These are phyloP conservation scores for Calcarisporium arbuscula DNA, from an alignment of 2,329 filamentous ascomycete genomes.

Conservation along the genomic window DNA sequence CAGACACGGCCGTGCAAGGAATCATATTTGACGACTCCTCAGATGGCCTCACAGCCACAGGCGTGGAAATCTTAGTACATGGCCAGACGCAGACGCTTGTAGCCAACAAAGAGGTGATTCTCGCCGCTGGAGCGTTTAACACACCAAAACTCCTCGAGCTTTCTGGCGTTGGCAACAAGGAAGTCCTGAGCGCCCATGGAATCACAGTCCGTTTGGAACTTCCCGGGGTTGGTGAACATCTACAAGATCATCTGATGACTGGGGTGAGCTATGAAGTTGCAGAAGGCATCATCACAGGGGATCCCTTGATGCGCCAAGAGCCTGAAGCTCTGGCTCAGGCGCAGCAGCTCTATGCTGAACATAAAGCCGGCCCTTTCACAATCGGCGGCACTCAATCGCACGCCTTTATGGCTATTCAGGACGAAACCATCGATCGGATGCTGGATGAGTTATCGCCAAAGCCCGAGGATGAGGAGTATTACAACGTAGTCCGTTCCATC, in stretches of 20 bases:
- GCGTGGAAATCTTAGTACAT: slow-evolving; percentile 13
- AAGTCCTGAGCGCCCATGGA: slow-evolving; percentile 24
- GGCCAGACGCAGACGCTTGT: slow-evolving; percentile 7
- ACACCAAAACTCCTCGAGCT: slow-evolving; percentile 37
- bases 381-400: slow-evolving; percentile 5
- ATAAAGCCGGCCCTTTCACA: slow-evolving; percentile 6
- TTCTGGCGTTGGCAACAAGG: slow-evolving; percentile 31
- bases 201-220: slow-evolving; percentile 26
- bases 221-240: slow-evolving; percentile 31
- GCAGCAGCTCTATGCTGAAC: slow-evolving; percentile 23
- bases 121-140: slow-evolving; percentile 35
- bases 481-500: slow-evolving; percentile 5
- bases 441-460: not conserved
- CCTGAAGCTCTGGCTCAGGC: slow-evolving; percentile 22
- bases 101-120: slow-evolving; percentile 35
- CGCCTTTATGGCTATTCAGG: slow-evolving; percentile 2
- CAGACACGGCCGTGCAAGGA: slow-evolving; percentile 25
- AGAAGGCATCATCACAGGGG: slow-evolving; percentile 15
- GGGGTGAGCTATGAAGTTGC: slow-evolving; percentile 10
- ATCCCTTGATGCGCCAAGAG: slow-evolving; percentile 24
- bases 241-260: slow-evolving; percentile 27
- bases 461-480: too few species aligned
- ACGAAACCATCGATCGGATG: not conserved
- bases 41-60: slow-evolving; percentile 10
- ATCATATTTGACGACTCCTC: slow-evolving; percentile 17